Base-by-base conservation (phyloP, 2,329 filamentous ascomycete genomes). In the Cercospora nicotianae region DNA sequence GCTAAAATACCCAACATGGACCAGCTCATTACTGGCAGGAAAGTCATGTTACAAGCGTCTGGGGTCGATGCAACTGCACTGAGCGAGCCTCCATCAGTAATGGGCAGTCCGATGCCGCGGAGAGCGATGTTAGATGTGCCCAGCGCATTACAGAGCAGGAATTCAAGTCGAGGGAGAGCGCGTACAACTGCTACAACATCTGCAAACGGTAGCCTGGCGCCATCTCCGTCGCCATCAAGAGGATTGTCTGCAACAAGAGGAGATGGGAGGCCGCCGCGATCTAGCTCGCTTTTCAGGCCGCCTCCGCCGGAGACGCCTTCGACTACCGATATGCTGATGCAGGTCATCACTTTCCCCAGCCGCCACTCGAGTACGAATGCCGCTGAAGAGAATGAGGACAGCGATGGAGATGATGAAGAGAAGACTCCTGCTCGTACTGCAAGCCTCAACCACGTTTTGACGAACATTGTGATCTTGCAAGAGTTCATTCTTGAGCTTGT, bases 401-500 rank as follows among this genome's bases (percentile, higher is more conserved):
- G 57, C n/a, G 60, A 60, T 9, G 76, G 78, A 10, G 51, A 58
- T 8, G 31, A 60, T 12, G 76, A 79, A 9, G 73, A 60, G 3
- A 57, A 31, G 6, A 16, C 26, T n/a, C 9, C 76, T 61, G 70
- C 75, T 64, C 79, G 81, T 63, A 69, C 65, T 0, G 82, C 81
- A 13, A 83, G 80, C 69, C 71, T 85, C 31, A 76, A 83, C 65
- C 83, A 85, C 71, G 79, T 85, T 31, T 75, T 84, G 36, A 85
- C 83, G 9, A 85, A 85, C 68, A 80, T 83, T 48, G 81, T 84
- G 5, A 78, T 85, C 9, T 68, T 85, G 70, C 83, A 85, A 72
- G 81, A 84, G 68, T 85, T 85, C 69, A 77, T 83, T 20, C 72
- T 84, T 60, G 83, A 85, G 74, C 67, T 85, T 12, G 79, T 82